Percentiles rank a stretch among this genome's conserved stretches.
Conservation (phyloP, 805 yeast species). For the Spathaspora sp. region DNA sequence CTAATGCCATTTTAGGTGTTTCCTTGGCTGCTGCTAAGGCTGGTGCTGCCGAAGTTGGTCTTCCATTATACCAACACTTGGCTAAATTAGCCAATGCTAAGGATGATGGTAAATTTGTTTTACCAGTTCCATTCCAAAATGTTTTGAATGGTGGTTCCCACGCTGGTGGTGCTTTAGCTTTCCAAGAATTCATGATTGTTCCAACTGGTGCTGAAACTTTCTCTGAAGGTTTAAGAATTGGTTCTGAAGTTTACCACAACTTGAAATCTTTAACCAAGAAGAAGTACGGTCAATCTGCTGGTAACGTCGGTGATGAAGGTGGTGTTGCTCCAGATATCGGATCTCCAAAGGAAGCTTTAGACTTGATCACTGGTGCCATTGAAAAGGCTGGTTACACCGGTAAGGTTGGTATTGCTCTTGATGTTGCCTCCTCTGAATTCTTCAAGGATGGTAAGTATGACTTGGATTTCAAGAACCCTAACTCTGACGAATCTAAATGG, state of each 20-base stretch:
- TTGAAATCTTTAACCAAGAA: conserved; percentile 90
- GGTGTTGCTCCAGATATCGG: conserved; percentile 99
- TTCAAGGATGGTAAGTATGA: conserved; percentile 96
- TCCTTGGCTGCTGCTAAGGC: conserved; percentile 97
- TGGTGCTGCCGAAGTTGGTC: conserved; percentile 93
- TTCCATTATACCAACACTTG: conserved; percentile 91
- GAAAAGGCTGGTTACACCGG: conserved; percentile 95
- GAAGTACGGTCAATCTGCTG: conserved; percentile 96
- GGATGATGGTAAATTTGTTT: conserved; percentile 71
- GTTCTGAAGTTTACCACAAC: conserved; percentile 97
- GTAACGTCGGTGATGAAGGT: conserved; percentile 99
- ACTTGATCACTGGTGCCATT: conserved; percentile 87
- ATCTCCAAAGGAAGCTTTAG: conserved; percentile 95
- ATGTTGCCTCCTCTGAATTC: conserved; percentile 97
- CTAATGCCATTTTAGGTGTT: conserved; percentile 97
- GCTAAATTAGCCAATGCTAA: conserved; percentile 72
- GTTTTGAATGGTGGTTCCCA: conserved; percentile 99
- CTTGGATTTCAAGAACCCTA: conserved; percentile 96
- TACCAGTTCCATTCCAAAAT: conserved; percentile 99
- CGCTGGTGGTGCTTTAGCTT: conserved; percentile 98
- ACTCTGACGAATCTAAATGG: conserved; percentile 88
- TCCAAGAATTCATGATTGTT: conserved; percentile 99
- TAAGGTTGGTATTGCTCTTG: conserved; percentile 86
- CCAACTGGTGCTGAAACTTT: conserved; percentile 89
- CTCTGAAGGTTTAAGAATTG: conserved; percentile 94